These are phyloP conservation scores for Calonectria honghensis DNA, from an alignment of 2,329 filamentous ascomycete genomes.

Conservation along the genomic window DNA sequence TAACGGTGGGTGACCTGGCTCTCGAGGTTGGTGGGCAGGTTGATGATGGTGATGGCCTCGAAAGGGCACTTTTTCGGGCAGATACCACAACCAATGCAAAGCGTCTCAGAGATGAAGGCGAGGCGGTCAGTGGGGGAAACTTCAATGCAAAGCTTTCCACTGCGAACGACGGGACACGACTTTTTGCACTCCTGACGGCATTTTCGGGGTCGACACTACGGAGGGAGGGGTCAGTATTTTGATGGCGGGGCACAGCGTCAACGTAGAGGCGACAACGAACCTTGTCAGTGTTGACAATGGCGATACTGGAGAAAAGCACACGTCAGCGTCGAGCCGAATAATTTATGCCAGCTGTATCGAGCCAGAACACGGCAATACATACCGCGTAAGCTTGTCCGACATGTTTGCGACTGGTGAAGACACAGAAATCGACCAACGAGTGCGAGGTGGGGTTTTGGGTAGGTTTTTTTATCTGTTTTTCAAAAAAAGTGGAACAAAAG, in stretches of 20 bases:
- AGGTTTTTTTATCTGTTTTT: constrained; percentile 43
- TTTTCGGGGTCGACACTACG: constrained; percentile 75
- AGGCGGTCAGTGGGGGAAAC: constrained; percentile 92
- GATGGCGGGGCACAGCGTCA: constrained; percentile 52
- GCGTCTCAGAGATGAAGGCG: constrained; percentile 96
- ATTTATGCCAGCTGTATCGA: background rate
- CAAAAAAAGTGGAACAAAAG: constrained; percentile 43
- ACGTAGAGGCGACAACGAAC: constrained; percentile 65
- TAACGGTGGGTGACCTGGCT: constrained; percentile 98
- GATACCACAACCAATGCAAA: constrained; percentile 99
- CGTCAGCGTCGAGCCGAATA: constrained; percentile 51
- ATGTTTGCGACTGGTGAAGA: constrained; percentile 71
- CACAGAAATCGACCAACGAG: constrained; percentile 39
- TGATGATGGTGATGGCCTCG: constrained; percentile 99
- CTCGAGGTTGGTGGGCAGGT: constrained; percentile 99
- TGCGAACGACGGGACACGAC: constrained; percentile 96
- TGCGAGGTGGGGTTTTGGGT: constrained; percentile 48
- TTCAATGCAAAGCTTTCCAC: constrained; percentile 98
- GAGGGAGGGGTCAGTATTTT: constrained; percentile 55
- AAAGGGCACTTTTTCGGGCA: constrained; percentile 99
- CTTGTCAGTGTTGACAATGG: constrained; percentile 99
- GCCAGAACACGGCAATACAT: constrained; percentile 61
- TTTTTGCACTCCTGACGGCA: constrained; percentile 99
- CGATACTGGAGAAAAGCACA: constrained; percentile 80
- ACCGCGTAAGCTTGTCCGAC: constrained; percentile 97